Evolutionary conservation across 2,329 filamentous ascomycete species (phyloP), one percentile per base, ranked within the genome.

Genomic region (Neoascochyta sp.): DNA sequence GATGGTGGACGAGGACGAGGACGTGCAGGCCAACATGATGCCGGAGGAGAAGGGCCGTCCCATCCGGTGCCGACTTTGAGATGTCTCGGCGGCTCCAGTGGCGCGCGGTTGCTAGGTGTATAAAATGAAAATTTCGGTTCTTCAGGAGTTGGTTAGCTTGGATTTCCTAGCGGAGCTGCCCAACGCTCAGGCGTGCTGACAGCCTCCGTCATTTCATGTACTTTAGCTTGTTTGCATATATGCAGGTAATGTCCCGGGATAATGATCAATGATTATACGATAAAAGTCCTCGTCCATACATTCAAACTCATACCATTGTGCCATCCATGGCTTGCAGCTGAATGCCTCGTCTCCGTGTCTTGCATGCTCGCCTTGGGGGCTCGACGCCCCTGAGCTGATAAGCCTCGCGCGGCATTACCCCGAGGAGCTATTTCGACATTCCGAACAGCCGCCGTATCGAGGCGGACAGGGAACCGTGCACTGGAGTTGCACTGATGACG

Each of bases 201-300:
- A 47, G 45, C 36, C 36, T 30, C 18, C 29, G 26, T 25, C 28
- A 41, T 22, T 47, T 41, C 43, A 39, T 55, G 48, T 53, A 53
- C 15, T 47, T 31, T 55, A 51, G 37, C 34, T 39, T 37, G 23
- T 38, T 36, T 29, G 29, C 27, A 32, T 41, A 30, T 39, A 32
- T 37, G 31, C 35, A 32, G 27, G 33, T 46, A 48, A 50, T 50
- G 47, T 53, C 49, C n/a, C 45, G 39, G 34, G 36, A 32, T 47
- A 49, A 49, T 50, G 43, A 44, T 22, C 29, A 29, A 36, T 23
- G 34, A 36, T 16, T 23, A n/a, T n/a, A n/a, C n/a, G n/a, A n/a
- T n/a, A n/a, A n/a, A n/a, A n/a, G n/a, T n/a, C n/a, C n/a, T n/a
- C n/a, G n/a, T n/a, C n/a, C n/a, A n/a, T n/a, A n/a, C n/a, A n/a